phyloP scores from a whole-genome alignment of 1,139 yeast species.

The Starmera stellimalicola region DNA sequence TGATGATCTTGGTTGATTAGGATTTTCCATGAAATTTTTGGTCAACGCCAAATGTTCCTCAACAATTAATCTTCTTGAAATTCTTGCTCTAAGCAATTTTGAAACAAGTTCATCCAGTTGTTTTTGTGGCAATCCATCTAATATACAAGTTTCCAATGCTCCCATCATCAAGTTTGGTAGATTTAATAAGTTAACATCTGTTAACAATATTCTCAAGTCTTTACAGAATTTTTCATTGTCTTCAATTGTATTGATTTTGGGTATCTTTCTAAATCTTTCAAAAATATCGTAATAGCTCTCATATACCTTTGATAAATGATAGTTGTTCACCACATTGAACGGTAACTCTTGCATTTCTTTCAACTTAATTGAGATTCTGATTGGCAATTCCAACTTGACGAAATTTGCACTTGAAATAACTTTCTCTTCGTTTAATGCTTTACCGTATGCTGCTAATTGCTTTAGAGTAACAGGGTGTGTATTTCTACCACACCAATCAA shows the following conservation, averaged over 20 bases:
- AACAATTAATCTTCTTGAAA: slow-evolving; percentile 80
- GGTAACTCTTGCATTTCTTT: slow-evolving; percentile 76
- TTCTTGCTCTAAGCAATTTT: slow-evolving; percentile 70
- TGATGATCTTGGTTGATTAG: slow-evolving; percentile 36
- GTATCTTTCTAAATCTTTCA: slow-evolving; percentile 70
- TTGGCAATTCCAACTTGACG: slow-evolving; percentile 77
- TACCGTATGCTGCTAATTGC: slow-evolving; percentile 86
- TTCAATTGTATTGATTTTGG: slow-evolving; percentile 53
- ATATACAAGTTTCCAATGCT: slow-evolving; percentile 69
- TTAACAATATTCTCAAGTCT: slow-evolving; percentile 49
- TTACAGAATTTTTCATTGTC: slow-evolving; percentile 70
- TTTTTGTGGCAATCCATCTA: slow-evolving; percentile 50
- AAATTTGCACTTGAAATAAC: slow-evolving; percentile 77
- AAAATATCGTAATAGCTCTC: slow-evolving; percentile 84
- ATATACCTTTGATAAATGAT: slow-evolving; percentile 77
- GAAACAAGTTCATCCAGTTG: slow-evolving; percentile 68
- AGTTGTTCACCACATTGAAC: slow-evolving; percentile 75
- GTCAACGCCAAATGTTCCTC: slow-evolving; percentile 84
- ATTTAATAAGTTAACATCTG: slow-evolving; percentile 68
- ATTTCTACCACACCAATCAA: slow-evolving; percentile 53
- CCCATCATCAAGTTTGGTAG: slow-evolving; percentile 91
- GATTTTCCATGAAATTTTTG: slow-evolving; percentile 41
- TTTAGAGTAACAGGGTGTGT: slow-evolving; percentile 85
- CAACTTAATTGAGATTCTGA: slow-evolving; percentile 72
- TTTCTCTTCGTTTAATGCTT: slow-evolving; percentile 63